These are phyloP conservation scores for Picea engelmannii DNA, from an alignment of 83 land plant species.

Conservation along the genomic window DNA sequence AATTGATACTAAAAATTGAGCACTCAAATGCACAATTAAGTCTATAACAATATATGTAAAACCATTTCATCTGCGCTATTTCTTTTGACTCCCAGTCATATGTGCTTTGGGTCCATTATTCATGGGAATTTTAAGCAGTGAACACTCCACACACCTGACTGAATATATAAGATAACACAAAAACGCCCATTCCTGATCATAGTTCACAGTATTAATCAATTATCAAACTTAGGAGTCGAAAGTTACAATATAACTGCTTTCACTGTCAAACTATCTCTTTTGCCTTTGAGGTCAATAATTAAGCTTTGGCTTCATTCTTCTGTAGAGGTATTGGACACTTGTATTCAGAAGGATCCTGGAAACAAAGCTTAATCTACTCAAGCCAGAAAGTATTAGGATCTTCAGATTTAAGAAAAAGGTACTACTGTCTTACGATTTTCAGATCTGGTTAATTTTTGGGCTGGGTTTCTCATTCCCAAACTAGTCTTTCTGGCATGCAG, in stretches of 20 bases:
- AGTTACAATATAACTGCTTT: too few relatives aligned
- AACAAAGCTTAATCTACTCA: background rate
- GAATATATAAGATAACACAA: too few relatives aligned
- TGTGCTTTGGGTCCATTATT: too few relatives aligned
- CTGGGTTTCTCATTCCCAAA: background rate
- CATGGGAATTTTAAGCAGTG: too few relatives aligned
- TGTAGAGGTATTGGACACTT: background rate
- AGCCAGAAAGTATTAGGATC: background rate
- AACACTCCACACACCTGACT: too few relatives aligned
- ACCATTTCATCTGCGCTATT: too few relatives aligned
- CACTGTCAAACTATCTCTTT: too few relatives aligned
- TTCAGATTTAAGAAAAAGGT: background rate
- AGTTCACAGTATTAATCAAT: too few relatives aligned
- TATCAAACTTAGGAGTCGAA: too few relatives aligned
- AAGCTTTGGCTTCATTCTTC: background rate
- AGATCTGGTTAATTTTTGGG: background rate
- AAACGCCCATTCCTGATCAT: too few relatives aligned
- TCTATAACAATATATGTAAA: too few relatives aligned
- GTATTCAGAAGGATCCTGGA: background rate
- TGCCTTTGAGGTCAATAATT: background rate
- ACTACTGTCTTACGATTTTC: background rate
- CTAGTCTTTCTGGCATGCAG: background rate
- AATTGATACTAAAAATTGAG: background rate
- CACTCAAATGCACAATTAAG: background rate
- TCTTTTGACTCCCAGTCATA: too few relatives aligned